These are phyloP conservation scores for Globisporangium acanthophoron DNA, from an alignment of 352 stramenopile species.

Conservation along the genomic window DNA sequence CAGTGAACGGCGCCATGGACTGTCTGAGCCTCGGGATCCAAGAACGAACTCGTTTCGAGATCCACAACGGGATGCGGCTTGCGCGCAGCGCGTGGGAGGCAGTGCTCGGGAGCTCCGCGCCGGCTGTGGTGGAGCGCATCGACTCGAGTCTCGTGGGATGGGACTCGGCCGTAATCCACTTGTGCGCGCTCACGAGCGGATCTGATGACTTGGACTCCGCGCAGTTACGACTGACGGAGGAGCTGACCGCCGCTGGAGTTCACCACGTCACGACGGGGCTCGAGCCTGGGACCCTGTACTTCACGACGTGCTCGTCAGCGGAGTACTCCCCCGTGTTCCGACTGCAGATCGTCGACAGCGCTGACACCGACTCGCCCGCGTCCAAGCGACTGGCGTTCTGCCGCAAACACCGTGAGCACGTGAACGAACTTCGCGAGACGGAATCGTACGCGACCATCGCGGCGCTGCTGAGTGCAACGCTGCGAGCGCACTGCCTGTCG, in stretches of 20 bases:
- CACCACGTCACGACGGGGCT: slow-evolving; percentile 4
- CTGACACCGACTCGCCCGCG: not conserved
- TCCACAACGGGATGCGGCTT: slow-evolving; percentile 2
- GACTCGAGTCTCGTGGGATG: slow-evolving; percentile 33
- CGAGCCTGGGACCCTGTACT: slow-evolving; percentile 20
- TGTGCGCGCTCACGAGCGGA: slow-evolving; percentile 20
- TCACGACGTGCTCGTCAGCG: slow-evolving; percentile 16
- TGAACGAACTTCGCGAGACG: slow-evolving; percentile 14
- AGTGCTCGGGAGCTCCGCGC: slow-evolving; percentile 2
- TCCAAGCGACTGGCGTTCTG: slow-evolving; percentile 20
- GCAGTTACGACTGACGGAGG: not conserved
- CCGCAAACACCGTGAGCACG: slow-evolving; percentile 8
- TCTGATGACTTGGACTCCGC: not conserved
- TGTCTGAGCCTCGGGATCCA: slow-evolving; percentile 10
- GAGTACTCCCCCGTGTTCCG: slow-evolving; percentile 21
- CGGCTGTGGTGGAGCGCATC: slow-evolving; percentile 16
- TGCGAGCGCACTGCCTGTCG: slow-evolving; percentile 13
- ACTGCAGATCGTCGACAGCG: slow-evolving; percentile 16
- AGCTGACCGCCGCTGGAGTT: slow-evolving; percentile 3
- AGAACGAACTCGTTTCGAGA: slow-evolving; percentile 9
- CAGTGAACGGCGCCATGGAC: slow-evolving; percentile 11
- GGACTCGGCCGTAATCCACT: slow-evolving; percentile 18
- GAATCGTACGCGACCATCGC: slow-evolving; percentile 25
- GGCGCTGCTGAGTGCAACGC: slow-evolving; percentile 22
- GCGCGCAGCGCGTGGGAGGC: slow-evolving; percentile 1